A percentile compares a stretch with the other conserved stretches of the same genome.
phyloP scores from a whole-genome alignment of 1,284 basidiomycete species.

The Microbotryum violaceum region DNA sequence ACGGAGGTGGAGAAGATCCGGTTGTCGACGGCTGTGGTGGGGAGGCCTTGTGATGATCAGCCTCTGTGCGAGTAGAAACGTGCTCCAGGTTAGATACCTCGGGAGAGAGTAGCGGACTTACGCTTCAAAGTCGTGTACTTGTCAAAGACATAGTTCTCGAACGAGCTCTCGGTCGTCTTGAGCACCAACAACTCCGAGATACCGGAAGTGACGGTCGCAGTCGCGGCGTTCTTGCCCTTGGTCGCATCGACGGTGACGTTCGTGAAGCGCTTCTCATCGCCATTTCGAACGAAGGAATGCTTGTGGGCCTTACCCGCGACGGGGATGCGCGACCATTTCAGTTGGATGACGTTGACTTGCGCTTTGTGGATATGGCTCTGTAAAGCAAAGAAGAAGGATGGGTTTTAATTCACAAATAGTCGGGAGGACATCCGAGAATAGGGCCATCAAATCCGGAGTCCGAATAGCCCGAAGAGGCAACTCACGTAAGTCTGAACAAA shows the following conservation, averaged over 20 bases:
- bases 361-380: constrained; percentile 49
- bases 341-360: constrained; percentile 66
- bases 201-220: constrained; percentile 56
- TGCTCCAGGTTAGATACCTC: not conserved
- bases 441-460: constrained; percentile 10
- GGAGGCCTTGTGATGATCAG: constrained; percentile 16
- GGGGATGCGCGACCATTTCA: constrained; percentile 76
- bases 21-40: constrained; percentile 58
- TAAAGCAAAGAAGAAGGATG: no score
- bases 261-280: constrained; percentile 74
- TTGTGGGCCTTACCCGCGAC: constrained; percentile 54
- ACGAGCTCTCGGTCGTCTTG: constrained; percentile 81
- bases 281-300: constrained; percentile 79
- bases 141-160: constrained; percentile 73
- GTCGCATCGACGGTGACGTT: constrained; percentile 52
- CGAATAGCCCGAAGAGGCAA: not conserved
- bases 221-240: constrained; percentile 32
- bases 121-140: constrained; percentile 71
- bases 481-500: constrained; percentile 66
- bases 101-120: not conserved
- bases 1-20: constrained; percentile 82
- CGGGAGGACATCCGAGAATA: not conserved
- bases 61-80: not conserved
- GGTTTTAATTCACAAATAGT: no score
- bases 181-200: constrained; percentile 75